phyloP scores from a whole-genome alignment of 345 rosid species.

The Linum lewisii region DNA sequence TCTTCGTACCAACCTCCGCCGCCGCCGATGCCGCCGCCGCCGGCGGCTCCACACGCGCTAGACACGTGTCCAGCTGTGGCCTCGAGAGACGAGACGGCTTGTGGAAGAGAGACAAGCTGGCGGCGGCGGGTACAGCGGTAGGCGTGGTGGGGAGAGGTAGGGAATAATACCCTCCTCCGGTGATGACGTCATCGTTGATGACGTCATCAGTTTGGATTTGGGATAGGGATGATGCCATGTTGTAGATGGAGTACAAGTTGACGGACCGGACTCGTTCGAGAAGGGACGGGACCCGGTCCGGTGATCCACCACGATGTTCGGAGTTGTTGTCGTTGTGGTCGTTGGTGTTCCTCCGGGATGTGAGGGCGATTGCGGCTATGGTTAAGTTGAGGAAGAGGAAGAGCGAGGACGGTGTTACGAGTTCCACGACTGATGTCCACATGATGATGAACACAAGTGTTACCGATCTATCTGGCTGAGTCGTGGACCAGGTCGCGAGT shows the following conservation, averaged over 20 bases:
- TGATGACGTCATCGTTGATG: neutral
- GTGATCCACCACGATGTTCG: constrained; percentile 10
- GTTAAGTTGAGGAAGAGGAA: constrained; percentile 54
- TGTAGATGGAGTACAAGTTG: constrained; percentile 28
- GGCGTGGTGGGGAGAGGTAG: neutral
- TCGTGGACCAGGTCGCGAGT: no score
- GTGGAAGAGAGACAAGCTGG: constrained; percentile 12
- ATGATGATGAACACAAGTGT: no score
- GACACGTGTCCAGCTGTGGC: constrained; percentile 3
- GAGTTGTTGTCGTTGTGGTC: neutral
- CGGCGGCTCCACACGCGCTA: constrained; percentile 32
- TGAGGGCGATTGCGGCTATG: constrained; percentile 47
- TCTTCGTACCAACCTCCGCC: constrained; percentile 12
- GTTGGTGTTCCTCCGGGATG: constrained; percentile 30
- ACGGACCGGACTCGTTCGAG: constrained; percentile 57
- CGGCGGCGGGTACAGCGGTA: constrained; percentile 3
- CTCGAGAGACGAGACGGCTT: constrained; percentile 4
- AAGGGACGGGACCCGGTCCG: constrained; percentile 44
- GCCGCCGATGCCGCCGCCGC: neutral
- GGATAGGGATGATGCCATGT: constrained; percentile 21
- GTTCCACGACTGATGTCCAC: constrained; percentile 24
- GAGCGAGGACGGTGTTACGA: constrained; percentile 46
- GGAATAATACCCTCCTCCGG: no score
- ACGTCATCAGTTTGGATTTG: neutral
- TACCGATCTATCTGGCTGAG: neutral